These are phyloP conservation scores for Diaporthe sp. DNA, from an alignment of 2,329 filamentous ascomycete species.

Conservation along the genomic window DNA sequence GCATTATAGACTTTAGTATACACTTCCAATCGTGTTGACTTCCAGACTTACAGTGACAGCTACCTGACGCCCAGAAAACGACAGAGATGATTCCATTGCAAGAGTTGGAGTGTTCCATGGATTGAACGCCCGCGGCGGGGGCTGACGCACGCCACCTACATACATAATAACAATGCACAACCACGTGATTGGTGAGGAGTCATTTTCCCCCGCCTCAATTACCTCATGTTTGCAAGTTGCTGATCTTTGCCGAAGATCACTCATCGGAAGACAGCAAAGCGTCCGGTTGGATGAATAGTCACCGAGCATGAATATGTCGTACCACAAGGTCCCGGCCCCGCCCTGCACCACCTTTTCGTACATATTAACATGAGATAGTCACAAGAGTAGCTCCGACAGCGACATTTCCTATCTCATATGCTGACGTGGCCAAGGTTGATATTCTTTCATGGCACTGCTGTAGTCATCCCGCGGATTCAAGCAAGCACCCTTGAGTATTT, in stretches of 20 bases:
- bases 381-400: background rate
- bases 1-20: background rate
- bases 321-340: background rate
- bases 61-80: background rate
- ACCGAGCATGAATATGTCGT: background rate
- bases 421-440: too few relatives aligned
- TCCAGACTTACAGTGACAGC: background rate
- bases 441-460: too few relatives aligned
- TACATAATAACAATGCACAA: too few relatives aligned
- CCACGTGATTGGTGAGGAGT: background rate
- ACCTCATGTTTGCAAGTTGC: background rate
- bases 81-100: background rate
- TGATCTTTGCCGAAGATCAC: too few relatives aligned
- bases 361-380: background rate
- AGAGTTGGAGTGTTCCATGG: background rate
- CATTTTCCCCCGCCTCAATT: background rate
- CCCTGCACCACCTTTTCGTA: background rate
- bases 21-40: too few relatives aligned
- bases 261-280: background rate
- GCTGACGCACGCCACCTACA: background rate
- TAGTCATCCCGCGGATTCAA: too few relatives aligned
- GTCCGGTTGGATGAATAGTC: background rate
- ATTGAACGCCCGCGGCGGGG: background rate
- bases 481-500: too few relatives aligned
- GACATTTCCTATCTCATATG: background rate